Evolutionary conservation across 306 rosid genomes (phyloP).

Genomic region (Rubus parviflorus): DNA sequence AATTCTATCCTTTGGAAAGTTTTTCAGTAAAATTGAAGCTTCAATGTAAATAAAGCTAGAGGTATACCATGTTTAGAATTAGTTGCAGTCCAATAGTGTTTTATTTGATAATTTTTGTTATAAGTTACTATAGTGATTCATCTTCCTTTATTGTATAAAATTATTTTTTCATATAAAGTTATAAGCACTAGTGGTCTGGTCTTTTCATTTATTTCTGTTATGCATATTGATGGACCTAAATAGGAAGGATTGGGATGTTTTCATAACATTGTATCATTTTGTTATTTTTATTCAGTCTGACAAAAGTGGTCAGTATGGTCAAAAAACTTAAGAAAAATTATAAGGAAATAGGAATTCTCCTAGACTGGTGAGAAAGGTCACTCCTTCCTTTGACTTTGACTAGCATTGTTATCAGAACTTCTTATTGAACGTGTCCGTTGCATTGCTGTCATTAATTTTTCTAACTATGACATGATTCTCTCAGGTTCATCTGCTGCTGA

Average conservation of each 20-base stretch:
- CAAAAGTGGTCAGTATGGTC: not conserved
- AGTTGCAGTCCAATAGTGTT: not conserved
- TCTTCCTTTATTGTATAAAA: not conserved
- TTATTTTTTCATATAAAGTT: not conserved
- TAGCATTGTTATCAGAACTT: not conserved
- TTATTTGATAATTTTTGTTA: not conserved
- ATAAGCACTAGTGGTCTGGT: not conserved
- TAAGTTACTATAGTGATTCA: not conserved
- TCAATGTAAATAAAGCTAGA: not conserved
- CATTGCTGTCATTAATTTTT: not conserved
- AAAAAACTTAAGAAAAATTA: not conserved
- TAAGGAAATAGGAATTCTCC: not conserved
- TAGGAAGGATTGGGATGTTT: not conserved
- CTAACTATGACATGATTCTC: conserved; percentile 7
- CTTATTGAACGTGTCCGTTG: not conserved
- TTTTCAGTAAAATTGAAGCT: not conserved
- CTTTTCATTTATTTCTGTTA: not conserved
- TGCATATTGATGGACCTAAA: not conserved
- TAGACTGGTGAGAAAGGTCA: not conserved
- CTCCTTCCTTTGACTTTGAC: not conserved
- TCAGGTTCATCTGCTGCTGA: conserved; percentile 64
- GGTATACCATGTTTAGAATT: not conserved
- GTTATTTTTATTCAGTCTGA: not conserved
- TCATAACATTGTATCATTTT: not conserved
- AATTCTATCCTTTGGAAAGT: not conserved